Base-by-base conservation (phyloP, 129 eudicot genomes). In the Tagetes patula region DNA sequence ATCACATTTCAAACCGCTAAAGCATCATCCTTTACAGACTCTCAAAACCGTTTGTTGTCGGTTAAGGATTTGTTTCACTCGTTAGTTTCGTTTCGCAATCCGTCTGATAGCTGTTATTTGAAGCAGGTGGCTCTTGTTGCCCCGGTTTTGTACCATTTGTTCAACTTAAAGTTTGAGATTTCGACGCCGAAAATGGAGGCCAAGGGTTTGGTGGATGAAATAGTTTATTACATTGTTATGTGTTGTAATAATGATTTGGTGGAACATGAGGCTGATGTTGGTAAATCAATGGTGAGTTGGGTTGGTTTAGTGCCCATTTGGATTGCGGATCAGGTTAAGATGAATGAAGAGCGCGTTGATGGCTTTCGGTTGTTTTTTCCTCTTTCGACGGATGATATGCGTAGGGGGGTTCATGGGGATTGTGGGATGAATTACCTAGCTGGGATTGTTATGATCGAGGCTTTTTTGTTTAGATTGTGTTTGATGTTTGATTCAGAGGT, bases 61-160 rank as follows among this genome's bases (percentile, higher is more conserved):
- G 77, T 81, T 14, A 88, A 84, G 56, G 92, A 91, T 59, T 73
- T 91, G 80, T 82, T 91, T 67, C 85, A 86, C 80, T 78, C 69
- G 6, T 31, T 88, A 40, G 66, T 75, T 55, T 81, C 88, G 0
- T 86, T 88, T 54, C 77, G 84, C 6, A 82, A 52, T 32, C 69
- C 75, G 14, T 85, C 87, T 13, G 75, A 61, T 76, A 67, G 74
- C 65, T 34, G 73, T 3, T 72, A 31, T 20, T 41, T 75, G 38
- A 87, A 82, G 27, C 70, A 74, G 47, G 84, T 86, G 0, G 82
- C 92, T 20, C 68, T 88, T 42, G 81, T 91, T 9, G 97, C 92
- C 3, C 93, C 97, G 3, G 82, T 88, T 70, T 59, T 88, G 2
- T 91, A 67, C 72, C 84, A 80, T 39, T 73, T 91, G 82, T 73